Conservation (phyloP, 2,329 filamentous ascomycete genomes). For the Magnaporthales sp. region DNA sequence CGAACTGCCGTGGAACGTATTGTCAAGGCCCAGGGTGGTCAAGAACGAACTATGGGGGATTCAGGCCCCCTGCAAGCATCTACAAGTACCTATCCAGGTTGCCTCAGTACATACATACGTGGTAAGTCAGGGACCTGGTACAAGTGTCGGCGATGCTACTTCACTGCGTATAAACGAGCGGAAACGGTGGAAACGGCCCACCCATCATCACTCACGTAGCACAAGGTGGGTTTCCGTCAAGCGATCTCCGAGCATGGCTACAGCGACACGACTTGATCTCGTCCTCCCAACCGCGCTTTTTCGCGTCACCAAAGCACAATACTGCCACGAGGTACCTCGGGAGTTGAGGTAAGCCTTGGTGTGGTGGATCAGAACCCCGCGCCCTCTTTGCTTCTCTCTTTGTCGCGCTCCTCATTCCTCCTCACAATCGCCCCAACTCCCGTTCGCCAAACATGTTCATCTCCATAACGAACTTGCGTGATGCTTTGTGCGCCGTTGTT, state of each 20-base stretch:
- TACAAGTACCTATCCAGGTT: too few relatives aligned
- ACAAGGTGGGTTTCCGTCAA: neutral
- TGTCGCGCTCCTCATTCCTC: neutral
- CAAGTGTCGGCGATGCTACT: neutral
- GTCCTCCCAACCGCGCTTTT: neutral
- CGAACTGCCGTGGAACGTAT: neutral
- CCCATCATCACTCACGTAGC: neutral
- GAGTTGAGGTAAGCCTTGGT: neutral
- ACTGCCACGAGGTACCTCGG: neutral
- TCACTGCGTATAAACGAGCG: neutral
- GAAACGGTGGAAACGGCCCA: slow-evolving; percentile 1
- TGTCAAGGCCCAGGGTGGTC: too few relatives aligned
- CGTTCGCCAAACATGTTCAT: neutral
- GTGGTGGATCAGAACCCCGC: neutral
- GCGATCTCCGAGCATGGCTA: neutral
- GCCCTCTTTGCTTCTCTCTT: neutral
- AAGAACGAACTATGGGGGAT: neutral
- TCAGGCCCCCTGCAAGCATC: neutral
- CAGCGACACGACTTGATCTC: neutral
- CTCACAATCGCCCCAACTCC: neutral
- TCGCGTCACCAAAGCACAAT: neutral
- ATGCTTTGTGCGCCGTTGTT: neutral
- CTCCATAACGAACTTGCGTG: neutral
- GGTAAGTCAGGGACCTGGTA: neutral
- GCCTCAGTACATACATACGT: too few relatives aligned